phyloP scores from a whole-genome alignment of 257 asterid species.

The Handroanthus guayacan region DNA sequence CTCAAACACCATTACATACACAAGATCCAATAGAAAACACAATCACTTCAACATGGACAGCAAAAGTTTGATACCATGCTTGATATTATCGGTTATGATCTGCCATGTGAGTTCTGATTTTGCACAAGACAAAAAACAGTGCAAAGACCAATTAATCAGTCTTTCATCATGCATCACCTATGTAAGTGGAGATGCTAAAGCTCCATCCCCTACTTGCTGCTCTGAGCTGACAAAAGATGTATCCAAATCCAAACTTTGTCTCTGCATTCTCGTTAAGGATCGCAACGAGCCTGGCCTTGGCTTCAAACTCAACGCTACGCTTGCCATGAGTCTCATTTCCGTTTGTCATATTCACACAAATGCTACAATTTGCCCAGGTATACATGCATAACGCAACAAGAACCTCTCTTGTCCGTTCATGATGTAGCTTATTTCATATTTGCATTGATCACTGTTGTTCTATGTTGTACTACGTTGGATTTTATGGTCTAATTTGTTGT shows the following conservation, averaged over 20 bases:
- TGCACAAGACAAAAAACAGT: constrained; percentile 45
- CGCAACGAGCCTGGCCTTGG: constrained; percentile 53
- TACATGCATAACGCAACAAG: neutral
- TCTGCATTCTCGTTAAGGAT: constrained; percentile 52
- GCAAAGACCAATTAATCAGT: constrained; percentile 43
- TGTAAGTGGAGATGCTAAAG: constrained; percentile 44
- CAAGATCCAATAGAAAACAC: neutral
- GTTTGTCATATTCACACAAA: constrained; percentile 38
- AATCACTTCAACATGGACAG: constrained; percentile 24
- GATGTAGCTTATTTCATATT: neutral
- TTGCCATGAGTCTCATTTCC: constrained; percentile 47
- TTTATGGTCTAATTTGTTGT: neutral
- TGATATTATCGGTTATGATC: constrained; percentile 30
- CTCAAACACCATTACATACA: neutral
- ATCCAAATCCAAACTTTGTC: constrained; percentile 41
- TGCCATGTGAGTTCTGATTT: constrained; percentile 42
- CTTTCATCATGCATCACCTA: constrained; percentile 48
- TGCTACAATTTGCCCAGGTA: constrained; percentile 45
- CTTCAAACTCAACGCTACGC: constrained; percentile 55
- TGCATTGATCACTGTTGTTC: no score
- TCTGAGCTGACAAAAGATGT: constrained; percentile 38
- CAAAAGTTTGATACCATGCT: constrained; percentile 1
- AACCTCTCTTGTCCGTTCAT: neutral
- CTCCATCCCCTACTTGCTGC: constrained; percentile 52
- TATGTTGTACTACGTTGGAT: neutral